A percentile compares a stretch with the other conserved stretches of the same genome.
Conservation (phyloP, 345 rosid genomes). For the Physaria fendleri region DNA sequence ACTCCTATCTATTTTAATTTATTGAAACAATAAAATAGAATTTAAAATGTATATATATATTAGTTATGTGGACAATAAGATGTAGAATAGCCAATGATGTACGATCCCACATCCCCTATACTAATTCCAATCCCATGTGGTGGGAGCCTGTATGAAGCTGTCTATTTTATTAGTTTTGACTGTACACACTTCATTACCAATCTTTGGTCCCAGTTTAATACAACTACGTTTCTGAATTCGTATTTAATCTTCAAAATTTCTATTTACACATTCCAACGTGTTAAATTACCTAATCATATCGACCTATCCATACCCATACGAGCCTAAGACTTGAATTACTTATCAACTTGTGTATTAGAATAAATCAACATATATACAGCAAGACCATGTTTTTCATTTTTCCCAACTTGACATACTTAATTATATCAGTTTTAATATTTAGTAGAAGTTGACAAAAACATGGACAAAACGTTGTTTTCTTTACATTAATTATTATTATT, state of each 20-base stretch:
- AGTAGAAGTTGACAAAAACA: no score
- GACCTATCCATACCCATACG: background rate
- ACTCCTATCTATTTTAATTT: background rate
- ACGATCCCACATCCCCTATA: background rate
- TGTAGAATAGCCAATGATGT: slow-evolving; percentile 15
- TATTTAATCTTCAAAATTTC: no score
- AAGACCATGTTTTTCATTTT: slow-evolving; percentile 19
- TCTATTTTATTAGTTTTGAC: slow-evolving; percentile 7
- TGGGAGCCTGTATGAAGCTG: slow-evolving; percentile 25
- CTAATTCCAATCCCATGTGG: slow-evolving; percentile 10
- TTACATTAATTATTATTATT: no score
- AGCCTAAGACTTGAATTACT: slow-evolving; percentile 11
- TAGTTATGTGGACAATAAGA: slow-evolving; percentile 8
- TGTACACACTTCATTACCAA: slow-evolving; percentile 12
- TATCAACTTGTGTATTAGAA: slow-evolving; percentile 17
- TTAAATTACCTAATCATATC: background rate
- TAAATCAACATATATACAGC: background rate
- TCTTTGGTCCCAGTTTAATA: slow-evolving; percentile 8
- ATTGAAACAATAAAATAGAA: background rate
- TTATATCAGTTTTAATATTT: background rate
- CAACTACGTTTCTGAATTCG: slow-evolving; percentile 2
- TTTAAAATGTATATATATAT: background rate
- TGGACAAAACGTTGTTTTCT: no score
- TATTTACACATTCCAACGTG: slow-evolving; percentile 6
- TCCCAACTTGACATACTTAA: slow-evolving; percentile 20